Conservation (phyloP, 306 rosid genomes). For the Comarum palustre region DNA sequence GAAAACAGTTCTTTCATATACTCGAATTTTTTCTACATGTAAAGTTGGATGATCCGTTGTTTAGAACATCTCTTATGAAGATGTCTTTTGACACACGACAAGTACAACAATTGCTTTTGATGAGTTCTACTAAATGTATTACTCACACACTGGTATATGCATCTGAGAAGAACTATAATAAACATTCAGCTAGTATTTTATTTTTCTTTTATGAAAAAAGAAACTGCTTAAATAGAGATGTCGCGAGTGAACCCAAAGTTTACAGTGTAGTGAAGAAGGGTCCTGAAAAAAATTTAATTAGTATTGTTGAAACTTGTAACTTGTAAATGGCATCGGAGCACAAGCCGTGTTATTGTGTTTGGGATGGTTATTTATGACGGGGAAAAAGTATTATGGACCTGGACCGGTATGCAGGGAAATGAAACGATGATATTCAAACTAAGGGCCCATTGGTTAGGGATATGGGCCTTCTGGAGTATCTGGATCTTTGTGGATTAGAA, state of each 20-base stretch:
- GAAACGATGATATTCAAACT: background rate
- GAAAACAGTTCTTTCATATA: background rate
- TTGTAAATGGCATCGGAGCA: background rate
- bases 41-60: background rate
- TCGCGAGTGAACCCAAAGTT: too few species aligned
- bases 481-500: too few species aligned
- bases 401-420: background rate
- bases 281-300: too few species aligned
- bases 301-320: too few species aligned
- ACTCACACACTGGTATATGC: background rate
- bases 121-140: too few species aligned
- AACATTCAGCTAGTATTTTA: background rate
- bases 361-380: background rate
- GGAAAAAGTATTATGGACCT: background rate
- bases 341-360: background rate
- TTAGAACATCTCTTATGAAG: too few species aligned
- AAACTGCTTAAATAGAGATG: too few species aligned
- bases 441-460: background rate
- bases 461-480: background rate
- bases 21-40: background rate
- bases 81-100: too few species aligned
- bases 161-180: background rate
- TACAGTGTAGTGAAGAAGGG: too few species aligned
- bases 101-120: too few species aligned
- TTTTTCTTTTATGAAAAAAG: too few species aligned